Evolutionary conservation across 805 yeast species (phyloP), one percentile per base, ranked within the genome.

Genomic region (Candida golubevii): DNA sequence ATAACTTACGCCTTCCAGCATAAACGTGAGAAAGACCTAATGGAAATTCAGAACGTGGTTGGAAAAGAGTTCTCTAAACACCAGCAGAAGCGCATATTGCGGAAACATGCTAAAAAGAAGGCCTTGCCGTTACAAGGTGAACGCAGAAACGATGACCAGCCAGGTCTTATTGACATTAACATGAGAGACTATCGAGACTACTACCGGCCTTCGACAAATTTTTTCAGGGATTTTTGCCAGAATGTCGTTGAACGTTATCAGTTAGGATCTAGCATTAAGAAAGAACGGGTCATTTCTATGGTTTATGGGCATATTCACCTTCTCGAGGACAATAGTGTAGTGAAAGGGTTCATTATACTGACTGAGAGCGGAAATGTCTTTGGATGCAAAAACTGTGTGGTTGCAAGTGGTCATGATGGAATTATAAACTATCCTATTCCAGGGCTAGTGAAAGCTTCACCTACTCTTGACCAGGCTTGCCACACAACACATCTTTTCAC

Each of bases 1-100:
- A 63, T 66, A n/a, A 65, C 67, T 7, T 72, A 55, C 56, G 72
- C 78, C 1, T 61, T 63, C 43, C 41, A 46, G 10, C 46, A 55
- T 28, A 55, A 56, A 23, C 46, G 75, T 14, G 67, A 70, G 41
- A 47, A 50, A 9, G 74, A 71, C 37, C 51, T 72, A 42, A 62
- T 57, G 58, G 75, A 71, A 47, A 71, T 73, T 35, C 57, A 62
- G 30, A 63, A 68, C 39, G 74, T 72, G 13, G 75, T 72, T 11
- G 77, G 77, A 0, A 65, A 59, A 40, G 77, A 72, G 49, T 60
- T 63, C 37, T 65, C 73, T 11, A 73, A 72, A 49, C 77, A 72
- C 47, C 67, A 66, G 46, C 59, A 57, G 44, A 72, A 70, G 49
- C 61, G 62, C 42, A 41, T 54, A 11, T 47, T 54, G 8, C 55